Conservation (phyloP, 768 basidiomycete genomes). For the Tylopilus rubrobrunneus region DNA sequence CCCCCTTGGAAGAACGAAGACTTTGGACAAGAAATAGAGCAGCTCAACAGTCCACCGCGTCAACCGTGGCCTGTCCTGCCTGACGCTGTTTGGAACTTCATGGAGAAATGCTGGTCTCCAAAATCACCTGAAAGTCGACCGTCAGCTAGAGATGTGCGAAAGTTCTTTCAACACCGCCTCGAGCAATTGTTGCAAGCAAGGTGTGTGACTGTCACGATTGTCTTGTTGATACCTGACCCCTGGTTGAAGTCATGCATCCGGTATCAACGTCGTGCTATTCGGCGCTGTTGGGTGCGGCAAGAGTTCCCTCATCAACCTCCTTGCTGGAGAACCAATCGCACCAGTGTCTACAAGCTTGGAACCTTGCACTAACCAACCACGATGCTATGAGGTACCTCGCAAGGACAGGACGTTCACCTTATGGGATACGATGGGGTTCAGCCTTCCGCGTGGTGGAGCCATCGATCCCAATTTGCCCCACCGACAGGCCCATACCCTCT, state of each 20-base stretch:
- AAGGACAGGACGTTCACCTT: conserved; percentile 9
- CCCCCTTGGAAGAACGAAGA: not conserved
- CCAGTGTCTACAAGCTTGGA: conserved; percentile 17
- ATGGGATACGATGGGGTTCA: conserved; percentile 27
- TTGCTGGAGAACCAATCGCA: conserved; percentile 19
- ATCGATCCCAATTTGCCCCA: conserved; percentile 7
- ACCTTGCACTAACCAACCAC: conserved; percentile 30
- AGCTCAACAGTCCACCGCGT: not conserved
- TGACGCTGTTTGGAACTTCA: not conserved
- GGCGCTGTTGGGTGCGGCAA: conserved; percentile 16
- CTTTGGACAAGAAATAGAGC: not conserved
- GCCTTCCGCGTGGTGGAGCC: not conserved
- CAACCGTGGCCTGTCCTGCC: conserved; percentile 1
- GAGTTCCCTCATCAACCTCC: conserved; percentile 20
- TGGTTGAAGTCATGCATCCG: not conserved
- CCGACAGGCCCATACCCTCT: conserved; percentile 21
- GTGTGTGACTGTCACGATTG: not conserved
- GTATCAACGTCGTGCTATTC: conserved; percentile 12
- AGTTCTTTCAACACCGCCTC: not conserved
- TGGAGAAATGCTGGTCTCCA: conserved; percentile 7
- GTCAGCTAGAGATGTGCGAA: not conserved
- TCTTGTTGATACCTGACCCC: not conserved
- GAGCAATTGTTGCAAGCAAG: not conserved
- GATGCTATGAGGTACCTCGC: not conserved
- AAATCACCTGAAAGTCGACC: not conserved